phyloP scores from a whole-genome alignment of 768 basidiomycete genomes.

The Russula earlei region DNA sequence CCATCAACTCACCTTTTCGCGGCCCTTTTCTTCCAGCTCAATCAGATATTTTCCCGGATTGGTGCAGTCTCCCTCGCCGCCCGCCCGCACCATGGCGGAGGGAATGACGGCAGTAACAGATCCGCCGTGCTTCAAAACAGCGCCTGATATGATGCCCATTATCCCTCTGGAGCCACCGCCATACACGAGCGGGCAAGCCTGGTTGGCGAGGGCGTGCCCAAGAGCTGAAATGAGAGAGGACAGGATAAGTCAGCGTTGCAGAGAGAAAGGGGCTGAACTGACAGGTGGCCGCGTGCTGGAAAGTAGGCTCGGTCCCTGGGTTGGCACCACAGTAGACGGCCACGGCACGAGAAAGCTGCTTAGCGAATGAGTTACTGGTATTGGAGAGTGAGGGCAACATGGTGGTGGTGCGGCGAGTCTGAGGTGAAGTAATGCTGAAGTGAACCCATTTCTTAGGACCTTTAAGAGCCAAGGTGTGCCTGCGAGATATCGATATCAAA shows the following conservation, averaged over 20 bases:
- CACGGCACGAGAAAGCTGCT: conserved; percentile 30
- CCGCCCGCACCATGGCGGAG: conserved; percentile 57
- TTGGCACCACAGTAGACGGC: conserved; percentile 84
- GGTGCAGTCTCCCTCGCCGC: conserved; percentile 44
- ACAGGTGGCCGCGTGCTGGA: conserved; percentile 62
- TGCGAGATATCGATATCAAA: background rate
- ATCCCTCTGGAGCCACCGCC: conserved; percentile 78
- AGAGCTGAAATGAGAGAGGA: conserved; percentile 39
- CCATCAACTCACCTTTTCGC: conserved; percentile 28
- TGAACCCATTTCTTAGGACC: no score
- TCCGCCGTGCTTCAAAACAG: conserved; percentile 58
- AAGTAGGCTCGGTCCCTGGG: conserved; percentile 51
- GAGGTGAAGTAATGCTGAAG: background rate
- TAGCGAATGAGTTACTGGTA: background rate
- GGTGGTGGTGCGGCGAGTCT: no score
- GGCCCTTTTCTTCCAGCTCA: conserved; percentile 25
- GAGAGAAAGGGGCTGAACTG: conserved; percentile 24
- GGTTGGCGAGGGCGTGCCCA: conserved; percentile 57
- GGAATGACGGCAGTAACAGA: conserved; percentile 73
- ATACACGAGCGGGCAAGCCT: conserved; percentile 64
- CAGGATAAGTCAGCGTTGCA: background rate
- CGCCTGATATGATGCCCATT: conserved; percentile 74
- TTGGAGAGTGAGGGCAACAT: background rate
- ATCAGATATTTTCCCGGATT: conserved; percentile 16
- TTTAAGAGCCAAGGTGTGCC: background rate